These are phyloP conservation scores for Cyberlindnera lachancei DNA, from an alignment of 805 yeast genomes.

Conservation along the genomic window DNA sequence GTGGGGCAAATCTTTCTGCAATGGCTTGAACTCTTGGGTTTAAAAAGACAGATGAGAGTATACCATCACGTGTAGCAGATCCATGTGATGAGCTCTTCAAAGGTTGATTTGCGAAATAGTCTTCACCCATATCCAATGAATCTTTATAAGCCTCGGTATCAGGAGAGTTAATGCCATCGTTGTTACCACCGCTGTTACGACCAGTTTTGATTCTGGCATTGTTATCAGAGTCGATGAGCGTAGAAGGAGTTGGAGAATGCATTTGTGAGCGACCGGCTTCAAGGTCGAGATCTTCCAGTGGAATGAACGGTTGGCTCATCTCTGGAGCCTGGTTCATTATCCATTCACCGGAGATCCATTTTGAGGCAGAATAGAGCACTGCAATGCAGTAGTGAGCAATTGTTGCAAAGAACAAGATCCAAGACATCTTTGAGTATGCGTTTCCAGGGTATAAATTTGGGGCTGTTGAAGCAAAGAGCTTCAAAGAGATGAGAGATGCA, in stretches of 20 bases:
- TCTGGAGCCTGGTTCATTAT: conserved; percentile 6
- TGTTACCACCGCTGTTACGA: not conserved
- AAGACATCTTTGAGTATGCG: conserved; percentile 61
- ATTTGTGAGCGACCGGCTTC: conserved; percentile 10
- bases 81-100: conserved; percentile 2
- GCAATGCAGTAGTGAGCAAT: conserved; percentile 50
- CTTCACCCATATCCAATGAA: conserved; percentile 18
- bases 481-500: conserved; percentile 46
- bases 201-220: not conserved
- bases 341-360: conserved; percentile 31
- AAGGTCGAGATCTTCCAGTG: conserved; percentile 23
- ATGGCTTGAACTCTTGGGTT: conserved; percentile 17
- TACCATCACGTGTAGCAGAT: conserved; percentile 24
- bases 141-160: conserved; percentile 16
- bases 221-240: conserved; percentile 17
- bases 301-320: conserved; percentile 19
- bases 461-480: conserved; percentile 50
- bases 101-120: conserved; percentile 6
- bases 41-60: conserved; percentile 30
- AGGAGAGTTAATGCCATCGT: conserved; percentile 9
- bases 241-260: conserved; percentile 18
- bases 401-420: conserved; percentile 47
- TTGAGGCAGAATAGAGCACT: conserved; percentile 38
- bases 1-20: conserved; percentile 18
- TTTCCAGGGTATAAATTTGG: conserved; percentile 71